Conservation (phyloP, 805 yeast genomes). For the Yamadazyma endophytica region DNA sequence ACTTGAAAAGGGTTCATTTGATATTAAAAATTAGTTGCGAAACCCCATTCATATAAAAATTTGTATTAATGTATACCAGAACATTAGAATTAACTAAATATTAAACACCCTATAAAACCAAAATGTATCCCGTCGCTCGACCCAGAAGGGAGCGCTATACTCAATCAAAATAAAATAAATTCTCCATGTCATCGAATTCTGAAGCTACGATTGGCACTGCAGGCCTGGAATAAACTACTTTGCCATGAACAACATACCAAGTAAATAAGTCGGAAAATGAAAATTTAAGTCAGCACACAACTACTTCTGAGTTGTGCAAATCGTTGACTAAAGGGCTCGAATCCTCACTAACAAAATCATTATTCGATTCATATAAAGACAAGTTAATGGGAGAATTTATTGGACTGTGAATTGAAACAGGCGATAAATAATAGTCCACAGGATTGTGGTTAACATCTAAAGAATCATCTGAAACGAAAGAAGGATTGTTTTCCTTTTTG, state of each 20-base stretch:
- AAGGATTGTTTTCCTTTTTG: neutral
- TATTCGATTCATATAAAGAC: slow-evolving; percentile 19
- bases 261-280: neutral
- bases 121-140: slow-evolving; percentile 2
- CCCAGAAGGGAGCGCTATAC: slow-evolving; percentile 5
- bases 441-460: slow-evolving; percentile 3
- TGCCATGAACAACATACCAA: neutral
- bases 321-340: slow-evolving; percentile 18
- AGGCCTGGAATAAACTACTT: slow-evolving; percentile 7
- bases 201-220: slow-evolving; percentile 14
- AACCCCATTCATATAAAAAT: no score
- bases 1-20: no score
- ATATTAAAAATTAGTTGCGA: no score
- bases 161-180: slow-evolving; percentile 5
- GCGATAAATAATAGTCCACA: slow-evolving; percentile 31
- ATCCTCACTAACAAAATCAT: slow-evolving; percentile 10
- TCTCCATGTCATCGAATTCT: slow-evolving; percentile 7
- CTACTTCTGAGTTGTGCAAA: slow-evolving; percentile 46
- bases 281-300: slow-evolving; percentile 6
- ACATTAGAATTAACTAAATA: no score
- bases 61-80: no score
- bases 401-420: slow-evolving; percentile 39
- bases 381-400: slow-evolving; percentile 37
- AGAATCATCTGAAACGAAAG: slow-evolving; percentile 1
- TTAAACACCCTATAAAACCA: no score